Evolutionary conservation across 495 filamentous ascomycete species (phyloP).

Genomic region (Hyaloscypha hepaticicola): DNA sequence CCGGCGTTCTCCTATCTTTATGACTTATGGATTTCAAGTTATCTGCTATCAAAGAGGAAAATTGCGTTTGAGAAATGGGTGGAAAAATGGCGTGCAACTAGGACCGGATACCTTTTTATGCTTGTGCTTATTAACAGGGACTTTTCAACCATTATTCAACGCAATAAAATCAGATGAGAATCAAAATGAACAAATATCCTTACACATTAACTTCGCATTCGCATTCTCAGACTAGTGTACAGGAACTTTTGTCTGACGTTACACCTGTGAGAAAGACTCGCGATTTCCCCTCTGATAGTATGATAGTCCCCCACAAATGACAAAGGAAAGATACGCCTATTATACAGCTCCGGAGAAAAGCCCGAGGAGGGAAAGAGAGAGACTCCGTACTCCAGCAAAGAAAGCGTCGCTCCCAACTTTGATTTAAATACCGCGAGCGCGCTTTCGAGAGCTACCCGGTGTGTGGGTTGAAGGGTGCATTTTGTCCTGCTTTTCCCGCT

Average conservation of each 20-base stretch:
- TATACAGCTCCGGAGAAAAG: background rate
- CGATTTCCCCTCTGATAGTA: background rate
- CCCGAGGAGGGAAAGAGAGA: background rate
- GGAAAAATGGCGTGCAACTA: background rate
- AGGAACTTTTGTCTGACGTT: background rate
- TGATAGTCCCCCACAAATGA: background rate
- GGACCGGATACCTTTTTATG: background rate
- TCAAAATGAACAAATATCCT: background rate
- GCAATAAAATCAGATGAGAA: background rate
- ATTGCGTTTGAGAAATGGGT: background rate
- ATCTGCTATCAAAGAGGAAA: background rate
- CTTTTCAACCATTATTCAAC: background rate
- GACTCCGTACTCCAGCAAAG: conserved; percentile 2
- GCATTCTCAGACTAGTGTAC: background rate
- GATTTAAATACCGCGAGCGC: conserved; percentile 33
- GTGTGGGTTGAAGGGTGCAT: conserved; percentile 41
- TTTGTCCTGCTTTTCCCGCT: conserved; percentile 46
- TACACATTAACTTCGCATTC: background rate
- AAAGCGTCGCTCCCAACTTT: background rate
- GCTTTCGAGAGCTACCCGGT: conserved; percentile 48
- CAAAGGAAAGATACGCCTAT: too few relatives aligned
- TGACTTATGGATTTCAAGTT: background rate
- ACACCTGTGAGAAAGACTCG: background rate
- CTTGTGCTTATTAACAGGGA: background rate
- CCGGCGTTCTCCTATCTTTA: background rate